Base-by-base conservation (phyloP, 257 asterid species). In the Ehretia macrophylla region DNA sequence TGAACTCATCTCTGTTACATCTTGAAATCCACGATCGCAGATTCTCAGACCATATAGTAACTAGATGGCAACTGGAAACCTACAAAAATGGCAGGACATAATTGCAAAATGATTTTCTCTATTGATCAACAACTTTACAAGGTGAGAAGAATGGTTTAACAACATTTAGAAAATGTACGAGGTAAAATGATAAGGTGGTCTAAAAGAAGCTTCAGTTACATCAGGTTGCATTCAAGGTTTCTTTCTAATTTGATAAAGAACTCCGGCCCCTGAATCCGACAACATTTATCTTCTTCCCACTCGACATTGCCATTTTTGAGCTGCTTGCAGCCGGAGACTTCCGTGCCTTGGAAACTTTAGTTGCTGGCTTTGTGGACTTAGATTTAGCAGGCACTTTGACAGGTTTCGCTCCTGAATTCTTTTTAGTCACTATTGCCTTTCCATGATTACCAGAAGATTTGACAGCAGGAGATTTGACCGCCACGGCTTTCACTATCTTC, bases 221-320 rank as follows among this genome's bases (percentile, higher is more conserved):
- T 42, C 57, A 52, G 16, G 14, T 52, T 52, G 75, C 68, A 67
- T 82, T 89, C 55, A 56, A 75, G 54, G 38, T 59, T 63, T 50
- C 59, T 3, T 66, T 50, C 32, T 58, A 56, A 61, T 56, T 66
- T 5, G 77, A 70, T 1, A 32, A 53, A 3, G 88, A 79, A 63
- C 91, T 86, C 32, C 90, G 77, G 17, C 97, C 99, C 79, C 97
- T 89, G 56, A 93, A 93, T 68, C 97, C 99, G 51, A 86, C 96
- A 23, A 93, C 99, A 58, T 74, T 77, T 67, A 93, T 55, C 60
- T 54, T 64, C 53, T 50, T 23, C 39, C 70, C 62, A 69, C 68
- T 53, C 3, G 70, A 8, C 16, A 22, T 18, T 17, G 74, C 64
- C 21, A 17, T 8, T 68, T 72, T 79, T 4, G 85, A 67, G 64